Evolutionary conservation across 2,329 filamentous ascomycete species (phyloP).

Genomic region (Apiospora aurea): DNA sequence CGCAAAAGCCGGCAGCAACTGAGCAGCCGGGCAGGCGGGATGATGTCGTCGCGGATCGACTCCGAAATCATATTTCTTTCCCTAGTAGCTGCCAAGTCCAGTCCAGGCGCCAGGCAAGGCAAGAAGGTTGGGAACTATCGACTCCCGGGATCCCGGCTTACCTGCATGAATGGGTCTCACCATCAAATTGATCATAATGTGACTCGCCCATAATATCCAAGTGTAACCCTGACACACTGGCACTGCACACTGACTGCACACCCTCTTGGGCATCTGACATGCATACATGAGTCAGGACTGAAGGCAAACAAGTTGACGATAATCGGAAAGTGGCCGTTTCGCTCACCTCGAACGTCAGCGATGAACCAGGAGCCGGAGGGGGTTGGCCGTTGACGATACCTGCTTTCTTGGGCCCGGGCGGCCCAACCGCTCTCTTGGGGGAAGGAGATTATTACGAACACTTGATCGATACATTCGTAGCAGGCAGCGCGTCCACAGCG

Average conservation of each 20-base stretch:
- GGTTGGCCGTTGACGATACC: not conserved
- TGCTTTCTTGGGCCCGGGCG: not conserved
- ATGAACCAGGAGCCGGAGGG: not conserved
- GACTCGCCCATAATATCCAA: slow-evolving; percentile 14
- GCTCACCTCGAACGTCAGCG: not conserved
- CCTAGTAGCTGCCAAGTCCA: slow-evolving; percentile 1
- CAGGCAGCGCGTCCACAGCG: not conserved
- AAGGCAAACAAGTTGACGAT: slow-evolving; percentile 14
- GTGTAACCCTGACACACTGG: slow-evolving; percentile 19
- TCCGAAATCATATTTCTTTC: not conserved
- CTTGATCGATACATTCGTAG: not conserved
- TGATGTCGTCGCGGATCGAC: slow-evolving; percentile 11
- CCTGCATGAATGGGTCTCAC: slow-evolving; percentile 10
- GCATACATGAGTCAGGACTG: slow-evolving; percentile 13
- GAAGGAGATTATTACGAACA: not conserved
- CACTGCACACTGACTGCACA: slow-evolving; percentile 14
- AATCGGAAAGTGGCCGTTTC: not conserved
- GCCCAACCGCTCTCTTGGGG: not conserved
- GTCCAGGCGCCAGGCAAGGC: not conserved
- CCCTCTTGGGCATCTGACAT: slow-evolving; percentile 19
- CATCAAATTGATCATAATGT: slow-evolving; percentile 3
- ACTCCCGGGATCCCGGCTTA: slow-evolving; percentile 15
- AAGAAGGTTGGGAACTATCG: not conserved
- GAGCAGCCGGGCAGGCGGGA: not conserved
- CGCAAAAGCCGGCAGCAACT: not conserved